Conservation (phyloP, 2,329 filamentous ascomycete genomes). For the Zasmidium citrigriseum region DNA sequence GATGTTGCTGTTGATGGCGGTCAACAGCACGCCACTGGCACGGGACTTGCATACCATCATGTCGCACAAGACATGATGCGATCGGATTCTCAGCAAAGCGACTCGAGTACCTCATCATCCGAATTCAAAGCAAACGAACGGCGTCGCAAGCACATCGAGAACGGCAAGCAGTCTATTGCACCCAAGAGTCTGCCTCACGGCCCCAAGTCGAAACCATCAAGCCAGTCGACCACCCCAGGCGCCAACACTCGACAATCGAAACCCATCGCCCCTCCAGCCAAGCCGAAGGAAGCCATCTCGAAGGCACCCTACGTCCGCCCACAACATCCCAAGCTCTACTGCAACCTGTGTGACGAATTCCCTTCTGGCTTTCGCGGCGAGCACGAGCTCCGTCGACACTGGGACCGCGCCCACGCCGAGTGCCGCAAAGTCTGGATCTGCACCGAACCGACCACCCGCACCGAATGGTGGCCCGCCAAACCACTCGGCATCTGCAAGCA, state of each 20-base stretch:
- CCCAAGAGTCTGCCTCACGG: constrained; percentile 26
- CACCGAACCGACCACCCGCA: constrained; percentile 53
- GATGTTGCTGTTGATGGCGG: constrained; percentile 15
- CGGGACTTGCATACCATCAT: constrained; percentile 6
- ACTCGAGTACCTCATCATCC: constrained; percentile 14
- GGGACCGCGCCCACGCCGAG: constrained; percentile 65
- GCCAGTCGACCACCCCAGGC: constrained; percentile 1
- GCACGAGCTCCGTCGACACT: constrained; percentile 64
- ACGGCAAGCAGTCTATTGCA: constrained; percentile 28
- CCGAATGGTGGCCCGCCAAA: constrained; percentile 46
- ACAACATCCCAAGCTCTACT: constrained; percentile 70
- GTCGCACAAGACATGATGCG: constrained; percentile 27
- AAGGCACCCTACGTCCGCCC: constrained; percentile 64
- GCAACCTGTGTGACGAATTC: constrained; percentile 68
- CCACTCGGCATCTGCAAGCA: constrained; percentile 81
- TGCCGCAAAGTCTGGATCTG: constrained; percentile 64
- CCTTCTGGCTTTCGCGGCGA: constrained; percentile 82
- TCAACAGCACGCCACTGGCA: constrained; percentile 17
- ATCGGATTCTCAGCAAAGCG: constrained; percentile 24
- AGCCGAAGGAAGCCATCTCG: constrained; percentile 37
- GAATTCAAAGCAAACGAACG: constrained; percentile 29
- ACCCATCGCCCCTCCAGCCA: constrained; percentile 4
- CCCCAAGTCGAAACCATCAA: constrained; percentile 9
- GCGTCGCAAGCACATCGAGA: constrained; percentile 33
- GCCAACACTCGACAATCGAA: too few species aligned